These are phyloP conservation scores for Mucor velutinosus DNA, from an alignment of 371 early-diverging fungal genomes.

Conservation along the genomic window DNA sequence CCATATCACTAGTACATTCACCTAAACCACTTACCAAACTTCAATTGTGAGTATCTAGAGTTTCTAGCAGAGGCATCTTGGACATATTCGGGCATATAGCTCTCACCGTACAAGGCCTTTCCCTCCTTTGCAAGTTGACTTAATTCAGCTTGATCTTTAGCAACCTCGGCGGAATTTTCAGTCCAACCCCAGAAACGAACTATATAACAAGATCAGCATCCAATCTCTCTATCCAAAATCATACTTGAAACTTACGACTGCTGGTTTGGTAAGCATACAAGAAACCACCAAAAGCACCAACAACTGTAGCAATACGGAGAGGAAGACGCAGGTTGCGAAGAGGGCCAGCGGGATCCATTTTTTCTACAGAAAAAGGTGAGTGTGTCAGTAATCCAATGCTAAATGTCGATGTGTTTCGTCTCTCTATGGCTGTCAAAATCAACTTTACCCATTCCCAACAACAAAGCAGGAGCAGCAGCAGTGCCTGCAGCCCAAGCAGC, in stretches of 20 bases:
- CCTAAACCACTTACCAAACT: constrained; percentile 59
- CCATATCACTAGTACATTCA: neutral
- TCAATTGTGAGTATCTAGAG: constrained; percentile 70
- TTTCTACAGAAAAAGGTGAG: constrained; percentile 25
- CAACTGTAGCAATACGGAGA: constrained; percentile 50
- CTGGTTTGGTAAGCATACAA: constrained; percentile 68
- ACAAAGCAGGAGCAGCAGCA: constrained; percentile 73
- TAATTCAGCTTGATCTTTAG: constrained; percentile 72
- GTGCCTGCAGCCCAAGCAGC: constrained; percentile 70
- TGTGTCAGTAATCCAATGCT: no score
- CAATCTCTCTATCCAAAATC: neutral
- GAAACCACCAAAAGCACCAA: constrained; percentile 74
- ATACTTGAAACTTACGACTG: constrained; percentile 57
- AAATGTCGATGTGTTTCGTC: neutral
- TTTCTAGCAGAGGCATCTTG: constrained; percentile 72
- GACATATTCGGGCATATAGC: constrained; percentile 60
- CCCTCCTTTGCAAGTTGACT: constrained; percentile 65
- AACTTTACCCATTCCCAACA: constrained; percentile 73
- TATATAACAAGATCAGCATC: constrained; percentile 22
- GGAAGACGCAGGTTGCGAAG: constrained; percentile 54
- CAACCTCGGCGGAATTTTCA: constrained; percentile 85
- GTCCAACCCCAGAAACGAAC: constrained; percentile 94
- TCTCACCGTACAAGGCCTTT: constrained; percentile 72
- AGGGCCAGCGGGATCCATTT: constrained; percentile 49
- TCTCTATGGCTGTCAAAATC: neutral